Base-by-base conservation (phyloP, 2,329 filamentous ascomycete species). In the Aureobasidium uvarum region DNA sequence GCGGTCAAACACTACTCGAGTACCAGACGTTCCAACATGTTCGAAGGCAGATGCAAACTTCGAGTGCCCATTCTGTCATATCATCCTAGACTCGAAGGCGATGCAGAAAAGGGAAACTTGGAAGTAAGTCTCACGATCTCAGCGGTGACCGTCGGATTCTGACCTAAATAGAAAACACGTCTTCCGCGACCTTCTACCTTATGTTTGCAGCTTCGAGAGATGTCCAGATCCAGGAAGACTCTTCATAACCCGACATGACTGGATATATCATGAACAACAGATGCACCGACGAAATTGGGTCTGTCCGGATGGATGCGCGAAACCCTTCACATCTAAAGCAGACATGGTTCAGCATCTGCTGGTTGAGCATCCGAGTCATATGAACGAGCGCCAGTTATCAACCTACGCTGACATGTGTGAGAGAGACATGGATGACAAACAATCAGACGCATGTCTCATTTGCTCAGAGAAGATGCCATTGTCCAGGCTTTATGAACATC, bases 231-330 rank as follows among this genome's bases (percentile, higher is more conserved):
- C 52, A 18, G 52, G 33, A 2, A 56, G 52, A 41, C 23, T 56
- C 18, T 56, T 41, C 23, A 23, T 28, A 5, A 56, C 52, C 6
- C 11, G 52, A 28, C 38, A 56, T 20, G 54, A 56, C 23, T 56
- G 54, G 54, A 56, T 56, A 1, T 56, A 56, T 13, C 54, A 56
- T 31, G 54, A 56, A 16, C 23, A 56, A 20, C 54, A 56, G 20
- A 56, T 56, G 36, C 54, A 56, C 16, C 36, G 54, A 31, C 54
- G 54, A 43, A 43, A 43, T 16, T 56, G 54, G 54, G 20, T 31
- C 6, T 56, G 54, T 25, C 54, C 38, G 5, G 4, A 43, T 1
- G 54, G 38, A 5, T 56, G 54, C 16, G 13, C 20, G 6, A 11
- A 43, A 3, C 14, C 13, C 18, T 10, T 56, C 13, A 14, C 5